Percentiles rank a stretch among this genome's conserved stretches.
Conservation (phyloP, 2,329 filamentous ascomycete species). For the Venturiaceae sp. region DNA sequence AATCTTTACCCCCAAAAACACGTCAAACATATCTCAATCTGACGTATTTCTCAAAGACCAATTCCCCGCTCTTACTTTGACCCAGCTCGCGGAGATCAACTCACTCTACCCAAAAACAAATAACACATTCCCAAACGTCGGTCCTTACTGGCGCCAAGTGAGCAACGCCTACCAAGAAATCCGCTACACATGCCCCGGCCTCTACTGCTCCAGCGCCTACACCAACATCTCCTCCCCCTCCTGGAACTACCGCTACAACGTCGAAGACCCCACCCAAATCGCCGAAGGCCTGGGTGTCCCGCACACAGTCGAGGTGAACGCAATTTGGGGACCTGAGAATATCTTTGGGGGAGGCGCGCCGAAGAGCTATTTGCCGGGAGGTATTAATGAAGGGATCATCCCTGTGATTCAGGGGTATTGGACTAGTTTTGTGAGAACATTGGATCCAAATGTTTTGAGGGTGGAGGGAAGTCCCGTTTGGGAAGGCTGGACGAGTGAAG, state of each 20-base stretch:
- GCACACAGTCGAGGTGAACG: constrained; percentile 57
- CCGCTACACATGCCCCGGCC: constrained; percentile 54
- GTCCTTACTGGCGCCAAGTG: constrained; percentile 49
- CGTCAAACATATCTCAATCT: constrained; percentile 37
- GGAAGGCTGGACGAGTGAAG: constrained; percentile 31
- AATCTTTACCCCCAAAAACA: constrained; percentile 43
- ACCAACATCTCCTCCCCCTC: constrained; percentile 25
- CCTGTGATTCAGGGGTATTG: constrained; percentile 60
- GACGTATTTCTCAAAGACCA: constrained; percentile 48
- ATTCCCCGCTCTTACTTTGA: constrained; percentile 43
- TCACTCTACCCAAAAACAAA: constrained; percentile 42
- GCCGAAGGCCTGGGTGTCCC: constrained; percentile 42
- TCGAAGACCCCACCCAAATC: constrained; percentile 47
- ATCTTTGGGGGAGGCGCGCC: constrained; percentile 36
- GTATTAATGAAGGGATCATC: constrained; percentile 45
- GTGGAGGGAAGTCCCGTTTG: constrained; percentile 35
- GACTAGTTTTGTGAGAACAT: constrained; percentile 59
- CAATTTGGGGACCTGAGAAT: constrained; percentile 57
- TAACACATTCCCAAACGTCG: constrained; percentile 34
- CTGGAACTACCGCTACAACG: constrained; percentile 64
- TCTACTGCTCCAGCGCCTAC: constrained; percentile 37
- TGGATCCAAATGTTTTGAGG: constrained; percentile 54
- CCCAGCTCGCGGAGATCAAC: constrained; percentile 44
- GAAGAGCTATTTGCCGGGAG: constrained; percentile 42
- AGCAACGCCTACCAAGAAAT: constrained; percentile 54